Percentiles rank a stretch among this genome's conserved stretches.
Evolutionary conservation across 192 early-diverging fungal genomes (phyloP).

Genomic region (Lunasporangiospora selenospora): DNA sequence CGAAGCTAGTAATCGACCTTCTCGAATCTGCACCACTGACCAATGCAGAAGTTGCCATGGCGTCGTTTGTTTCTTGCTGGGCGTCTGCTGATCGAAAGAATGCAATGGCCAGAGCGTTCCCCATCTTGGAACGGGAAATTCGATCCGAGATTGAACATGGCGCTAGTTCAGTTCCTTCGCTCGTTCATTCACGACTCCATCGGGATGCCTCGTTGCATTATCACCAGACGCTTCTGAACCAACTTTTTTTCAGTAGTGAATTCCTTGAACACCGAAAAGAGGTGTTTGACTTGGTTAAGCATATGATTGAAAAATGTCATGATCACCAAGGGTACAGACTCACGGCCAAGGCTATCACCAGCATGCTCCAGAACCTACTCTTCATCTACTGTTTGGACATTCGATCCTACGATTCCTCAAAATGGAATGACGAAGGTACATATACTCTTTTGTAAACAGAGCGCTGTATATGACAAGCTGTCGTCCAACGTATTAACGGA

Average conservation of each 20-base stretch:
- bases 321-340: constrained; percentile 73
- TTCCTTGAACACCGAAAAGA: constrained; percentile 59
- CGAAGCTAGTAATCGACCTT: constrained; percentile 66
- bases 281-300: constrained; percentile 51
- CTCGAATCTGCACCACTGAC: constrained; percentile 65
- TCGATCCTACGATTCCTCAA: constrained; percentile 51
- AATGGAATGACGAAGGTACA: constrained; percentile 66
- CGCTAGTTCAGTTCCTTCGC: constrained; percentile 60
- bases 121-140: constrained; percentile 63
- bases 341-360: constrained; percentile 66
- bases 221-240: constrained; percentile 74
- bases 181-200: constrained; percentile 49
- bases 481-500: not conserved
- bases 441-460: not conserved
- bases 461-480: not conserved
- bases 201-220: constrained; percentile 79
- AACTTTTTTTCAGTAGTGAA: constrained; percentile 56
- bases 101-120: constrained; percentile 63
- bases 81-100: constrained; percentile 46
- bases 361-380: constrained; percentile 52
- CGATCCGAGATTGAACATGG: constrained; percentile 68
- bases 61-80: constrained; percentile 38
- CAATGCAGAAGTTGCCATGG: constrained; percentile 74
- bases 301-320: constrained; percentile 61
- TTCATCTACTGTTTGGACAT: constrained; percentile 66